Conservation (phyloP, 2,329 filamentous ascomycete genomes). For the Myriosclerotinia curreyana region DNA sequence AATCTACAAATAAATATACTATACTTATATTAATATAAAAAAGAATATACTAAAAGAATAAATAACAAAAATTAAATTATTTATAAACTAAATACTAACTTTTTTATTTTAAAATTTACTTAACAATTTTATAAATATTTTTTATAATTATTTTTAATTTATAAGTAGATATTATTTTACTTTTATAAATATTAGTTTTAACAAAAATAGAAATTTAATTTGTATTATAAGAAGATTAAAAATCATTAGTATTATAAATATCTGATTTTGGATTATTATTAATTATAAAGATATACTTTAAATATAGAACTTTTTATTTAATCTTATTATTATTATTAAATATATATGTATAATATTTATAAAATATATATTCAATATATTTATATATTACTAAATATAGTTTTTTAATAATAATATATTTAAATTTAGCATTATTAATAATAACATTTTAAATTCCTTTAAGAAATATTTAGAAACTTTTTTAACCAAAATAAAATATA, state of each 20-base stretch:
- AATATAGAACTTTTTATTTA: constrained; percentile 41
- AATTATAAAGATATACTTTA: constrained; percentile 86
- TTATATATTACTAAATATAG: constrained; percentile 74
- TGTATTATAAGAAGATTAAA: constrained; percentile 62
- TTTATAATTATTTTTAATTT: constrained; percentile 64
- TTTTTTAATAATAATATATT: constrained; percentile 75
- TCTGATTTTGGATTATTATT: constrained; percentile 89
- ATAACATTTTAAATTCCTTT: constrained; percentile 74
- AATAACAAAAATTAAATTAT: not conserved
- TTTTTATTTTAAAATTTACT: constrained; percentile 65
- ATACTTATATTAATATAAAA: not conserved
- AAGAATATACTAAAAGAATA: not conserved
- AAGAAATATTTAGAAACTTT: constrained; percentile 80
- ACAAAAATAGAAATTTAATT: constrained; percentile 77
- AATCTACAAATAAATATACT: not conserved
- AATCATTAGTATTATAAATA: constrained; percentile 82
- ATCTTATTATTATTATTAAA: constrained; percentile 25
- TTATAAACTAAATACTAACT: not conserved
- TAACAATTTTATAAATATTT: constrained; percentile 73
- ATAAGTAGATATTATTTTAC: constrained; percentile 54
- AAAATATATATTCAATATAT: constrained; percentile 75
- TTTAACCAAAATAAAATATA: constrained; percentile 84
- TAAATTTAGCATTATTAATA: constrained; percentile 59
- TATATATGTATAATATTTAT: constrained; percentile 50
- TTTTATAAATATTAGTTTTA: constrained; percentile 72